A percentile compares a stretch with the other conserved stretches of the same genome.
Conservation (phyloP, 768 basidiomycete species). For the Udeniomyces megalosporus region DNA sequence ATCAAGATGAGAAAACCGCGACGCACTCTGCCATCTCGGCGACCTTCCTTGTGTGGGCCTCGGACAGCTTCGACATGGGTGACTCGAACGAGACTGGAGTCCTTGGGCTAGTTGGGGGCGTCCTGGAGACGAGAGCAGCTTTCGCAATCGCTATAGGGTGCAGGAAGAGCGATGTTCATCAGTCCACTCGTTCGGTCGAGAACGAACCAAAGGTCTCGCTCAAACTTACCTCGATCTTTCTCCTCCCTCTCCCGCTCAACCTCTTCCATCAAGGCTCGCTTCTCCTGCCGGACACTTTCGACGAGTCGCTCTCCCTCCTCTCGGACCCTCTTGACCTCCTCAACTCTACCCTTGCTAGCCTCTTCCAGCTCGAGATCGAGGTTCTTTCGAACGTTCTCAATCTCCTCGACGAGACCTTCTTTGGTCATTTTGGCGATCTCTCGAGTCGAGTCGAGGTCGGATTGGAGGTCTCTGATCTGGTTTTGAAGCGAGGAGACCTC, state of each 20-base stretch:
- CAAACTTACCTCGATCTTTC: conserved; percentile 1
- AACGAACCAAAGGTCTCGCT: too few relatives aligned
- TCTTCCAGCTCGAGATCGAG: conserved; percentile 2
- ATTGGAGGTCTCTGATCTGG: neutral
- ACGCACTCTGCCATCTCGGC: conserved; percentile 11
- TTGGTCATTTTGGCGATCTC: conserved; percentile 6
- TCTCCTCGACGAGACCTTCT: neutral
- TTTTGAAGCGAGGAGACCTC: neutral
- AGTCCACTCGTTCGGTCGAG: neutral
- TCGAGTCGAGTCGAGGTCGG: neutral
- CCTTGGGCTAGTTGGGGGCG: neutral
- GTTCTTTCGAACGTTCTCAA: neutral
- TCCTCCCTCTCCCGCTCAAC: conserved; percentile 6
- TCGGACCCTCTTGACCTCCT: neutral
- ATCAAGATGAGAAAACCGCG: too few relatives aligned
- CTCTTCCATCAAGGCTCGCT: neutral
- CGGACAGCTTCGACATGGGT: conserved; percentile 3
- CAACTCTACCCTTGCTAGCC: neutral
- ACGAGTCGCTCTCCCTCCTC: neutral
- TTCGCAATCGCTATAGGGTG: neutral
- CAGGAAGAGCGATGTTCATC: neutral
- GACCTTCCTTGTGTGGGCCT: conserved; percentile 12
- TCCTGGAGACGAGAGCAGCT: neutral
- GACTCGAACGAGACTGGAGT: neutral
- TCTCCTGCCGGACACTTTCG: neutral